phyloP scores from a whole-genome alignment of 345 rosid species.

The Draba incana region DNA sequence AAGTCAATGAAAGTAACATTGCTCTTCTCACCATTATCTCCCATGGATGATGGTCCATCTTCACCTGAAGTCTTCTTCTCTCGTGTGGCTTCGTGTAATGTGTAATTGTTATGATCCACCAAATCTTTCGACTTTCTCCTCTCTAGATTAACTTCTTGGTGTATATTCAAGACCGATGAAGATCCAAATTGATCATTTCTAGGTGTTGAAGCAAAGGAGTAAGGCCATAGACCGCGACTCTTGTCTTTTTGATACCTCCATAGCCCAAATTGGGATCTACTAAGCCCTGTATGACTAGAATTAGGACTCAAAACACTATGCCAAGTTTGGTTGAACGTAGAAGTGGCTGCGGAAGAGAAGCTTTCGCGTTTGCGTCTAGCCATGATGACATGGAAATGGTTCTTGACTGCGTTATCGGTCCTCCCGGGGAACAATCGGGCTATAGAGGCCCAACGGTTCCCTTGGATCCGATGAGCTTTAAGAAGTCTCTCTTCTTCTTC shows the following conservation, averaged over 20 bases:
- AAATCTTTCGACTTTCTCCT: constrained; percentile 31
- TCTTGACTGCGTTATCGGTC: constrained; percentile 76
- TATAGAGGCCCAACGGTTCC: constrained; percentile 68
- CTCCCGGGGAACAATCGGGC: constrained; percentile 62
- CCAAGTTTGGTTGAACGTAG: constrained; percentile 31
- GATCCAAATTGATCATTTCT: constrained; percentile 34
- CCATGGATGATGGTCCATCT: constrained; percentile 32
- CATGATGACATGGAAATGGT: constrained; percentile 72
- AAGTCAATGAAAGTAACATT: constrained; percentile 58
- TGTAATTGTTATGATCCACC: constrained; percentile 12
- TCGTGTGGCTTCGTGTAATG: constrained; percentile 14
- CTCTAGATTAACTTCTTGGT: constrained; percentile 10
- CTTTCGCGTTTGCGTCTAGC: constrained; percentile 61
- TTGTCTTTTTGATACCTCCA: constrained; percentile 39
- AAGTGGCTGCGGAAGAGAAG: constrained; percentile 31
- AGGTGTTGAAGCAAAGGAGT: constrained; percentile 27
- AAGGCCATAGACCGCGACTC: constrained; percentile 27
- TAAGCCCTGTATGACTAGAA: constrained; percentile 30
- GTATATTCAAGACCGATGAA: constrained; percentile 25
- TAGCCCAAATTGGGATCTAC: constrained; percentile 42
- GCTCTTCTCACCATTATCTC: constrained; percentile 34
- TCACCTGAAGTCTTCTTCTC: constrained; percentile 29
- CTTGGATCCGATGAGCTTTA: constrained; percentile 60
- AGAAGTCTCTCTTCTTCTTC: constrained; percentile 68
- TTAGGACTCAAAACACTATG: constrained; percentile 26